Conservation (phyloP, 306 rosid genomes). For the Ammopiptanthus mongolicus region DNA sequence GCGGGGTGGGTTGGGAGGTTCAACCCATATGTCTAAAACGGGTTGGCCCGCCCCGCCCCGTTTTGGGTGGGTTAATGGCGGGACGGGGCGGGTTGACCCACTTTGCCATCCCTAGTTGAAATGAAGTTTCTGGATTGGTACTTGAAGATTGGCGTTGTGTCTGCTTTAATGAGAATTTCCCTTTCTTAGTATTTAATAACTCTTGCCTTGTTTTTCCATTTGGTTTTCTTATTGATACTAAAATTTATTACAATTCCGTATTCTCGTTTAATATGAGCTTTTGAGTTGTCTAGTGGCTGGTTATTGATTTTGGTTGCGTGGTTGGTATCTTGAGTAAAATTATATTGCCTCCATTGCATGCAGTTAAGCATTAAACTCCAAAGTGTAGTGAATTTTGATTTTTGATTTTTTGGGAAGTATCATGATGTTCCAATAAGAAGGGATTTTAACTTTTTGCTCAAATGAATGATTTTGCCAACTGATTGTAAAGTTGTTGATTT, state of each 20-base stretch:
- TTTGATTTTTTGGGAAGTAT: neutral
- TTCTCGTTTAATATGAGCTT: neutral
- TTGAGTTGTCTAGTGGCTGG: neutral
- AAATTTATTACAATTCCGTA: neutral
- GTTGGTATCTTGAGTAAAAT: neutral
- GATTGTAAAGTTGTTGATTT: neutral
- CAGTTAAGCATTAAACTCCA: neutral
- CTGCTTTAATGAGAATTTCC: constrained; percentile 84
- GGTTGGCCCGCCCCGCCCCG: too few relatives aligned
- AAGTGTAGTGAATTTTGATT: neutral
- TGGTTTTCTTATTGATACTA: neutral
- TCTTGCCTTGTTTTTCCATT: constrained; percentile 7
- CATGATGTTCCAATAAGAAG: neutral
- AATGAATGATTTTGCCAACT: neutral
- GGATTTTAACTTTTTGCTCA: neutral
- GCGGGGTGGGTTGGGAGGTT: too few relatives aligned
- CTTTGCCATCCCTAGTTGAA: too few relatives aligned
- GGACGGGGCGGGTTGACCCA: too few relatives aligned
- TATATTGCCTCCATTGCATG: neutral
- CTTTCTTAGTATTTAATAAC: constrained; percentile 25
- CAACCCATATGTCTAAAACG: too few relatives aligned
- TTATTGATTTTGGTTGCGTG: neutral
- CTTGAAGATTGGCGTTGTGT: constrained; percentile 67
- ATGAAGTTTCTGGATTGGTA: constrained; percentile 92
- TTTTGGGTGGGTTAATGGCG: too few relatives aligned